Base-by-base conservation (phyloP, 2,329 filamentous ascomycete species). In the Pseudopyricularia javanii region DNA sequence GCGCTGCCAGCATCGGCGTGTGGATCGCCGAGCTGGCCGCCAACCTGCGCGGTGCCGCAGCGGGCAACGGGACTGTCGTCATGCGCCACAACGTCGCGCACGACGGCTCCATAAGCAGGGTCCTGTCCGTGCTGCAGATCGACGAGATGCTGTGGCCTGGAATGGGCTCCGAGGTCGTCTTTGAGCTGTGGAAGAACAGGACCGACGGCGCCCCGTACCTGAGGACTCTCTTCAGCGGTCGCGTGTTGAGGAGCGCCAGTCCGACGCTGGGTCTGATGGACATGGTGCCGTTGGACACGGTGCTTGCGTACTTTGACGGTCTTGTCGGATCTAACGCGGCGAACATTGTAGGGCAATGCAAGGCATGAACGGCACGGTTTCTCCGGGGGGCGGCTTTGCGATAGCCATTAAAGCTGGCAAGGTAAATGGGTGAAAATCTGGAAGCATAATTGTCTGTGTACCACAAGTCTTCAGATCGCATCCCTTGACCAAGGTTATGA, bases 81-180 rank as follows among this genome's bases (percentile, higher is more conserved):
- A 91, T 89, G 62, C 68, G 81, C 45, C 88, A 93, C 62, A 91
- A 91, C 57, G 75, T 93, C 35, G 88, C 86, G 2, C 88, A 94
- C 60, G 88, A 93, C 59, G 88, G 88, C 3, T 84, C 80, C 3
- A 62, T 91, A 7, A 81, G 83, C 11, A 70, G 80, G 2, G 60
- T 91, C 7, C 69, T 93, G 22, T 79, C 79, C 2, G 75, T 91
- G 15, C 63, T 93, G 61, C 87, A 91, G 67, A 61, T 86, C 1
- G 82, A 88, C 22, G 65, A 73, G 51, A 91, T 91, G 86, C 81
- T 89, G 1, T 91, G 87, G 87, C 87, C 87, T 0, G 87, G 87
- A 0, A 90, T 91, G 86, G 87, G 87, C 0, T 74, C 80, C 9
- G 87, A 91, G 67, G 73, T 91, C 0, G 78, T 90, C 0, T 89